phyloP scores from a whole-genome alignment of 164 flowering plant species.

The Brasenia schreberi region DNA sequence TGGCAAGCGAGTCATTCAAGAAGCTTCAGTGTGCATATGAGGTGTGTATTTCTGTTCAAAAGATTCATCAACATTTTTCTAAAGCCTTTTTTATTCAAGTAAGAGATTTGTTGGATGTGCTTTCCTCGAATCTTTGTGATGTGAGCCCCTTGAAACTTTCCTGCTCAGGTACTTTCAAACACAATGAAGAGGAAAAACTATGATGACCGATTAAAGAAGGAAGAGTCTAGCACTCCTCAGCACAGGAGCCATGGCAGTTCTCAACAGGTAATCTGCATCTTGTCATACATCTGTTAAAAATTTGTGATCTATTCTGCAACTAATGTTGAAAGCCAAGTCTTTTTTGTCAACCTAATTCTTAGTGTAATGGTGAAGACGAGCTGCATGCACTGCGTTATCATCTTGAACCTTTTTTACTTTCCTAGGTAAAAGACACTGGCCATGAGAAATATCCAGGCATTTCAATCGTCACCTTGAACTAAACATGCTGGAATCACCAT shows the following conservation, averaged over 20 bases:
- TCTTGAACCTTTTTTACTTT: too few species aligned
- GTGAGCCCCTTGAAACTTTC: not conserved
- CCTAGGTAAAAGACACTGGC: too few species aligned
- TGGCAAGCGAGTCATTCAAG: constrained; percentile 93
- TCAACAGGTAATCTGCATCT: constrained; percentile 38
- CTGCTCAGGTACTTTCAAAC: constrained; percentile 81
- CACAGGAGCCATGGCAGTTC: constrained; percentile 50
- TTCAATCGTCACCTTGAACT: too few species aligned
- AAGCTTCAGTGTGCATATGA: constrained; percentile 98
- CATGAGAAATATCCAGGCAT: too few species aligned
- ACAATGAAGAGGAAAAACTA: constrained; percentile 69
- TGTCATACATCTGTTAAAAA: not conserved
- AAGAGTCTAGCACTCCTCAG: constrained; percentile 27
- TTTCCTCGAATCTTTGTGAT: not conserved
- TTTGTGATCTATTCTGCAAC: not conserved
- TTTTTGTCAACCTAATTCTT: not conserved
- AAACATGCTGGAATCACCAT: too few species aligned
- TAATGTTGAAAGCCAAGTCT: not conserved
- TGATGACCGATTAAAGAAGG: constrained; percentile 91
- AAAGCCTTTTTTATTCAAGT: too few species aligned
- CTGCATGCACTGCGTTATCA: too few species aligned
- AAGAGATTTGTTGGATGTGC: not conserved
- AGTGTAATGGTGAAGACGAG: too few species aligned
- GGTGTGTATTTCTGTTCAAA: constrained; percentile 25
- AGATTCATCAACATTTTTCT: not conserved